Evolutionary conservation across 768 basidiomycete species (phyloP).

Genomic region (Hypsizygus marmoreus): DNA sequence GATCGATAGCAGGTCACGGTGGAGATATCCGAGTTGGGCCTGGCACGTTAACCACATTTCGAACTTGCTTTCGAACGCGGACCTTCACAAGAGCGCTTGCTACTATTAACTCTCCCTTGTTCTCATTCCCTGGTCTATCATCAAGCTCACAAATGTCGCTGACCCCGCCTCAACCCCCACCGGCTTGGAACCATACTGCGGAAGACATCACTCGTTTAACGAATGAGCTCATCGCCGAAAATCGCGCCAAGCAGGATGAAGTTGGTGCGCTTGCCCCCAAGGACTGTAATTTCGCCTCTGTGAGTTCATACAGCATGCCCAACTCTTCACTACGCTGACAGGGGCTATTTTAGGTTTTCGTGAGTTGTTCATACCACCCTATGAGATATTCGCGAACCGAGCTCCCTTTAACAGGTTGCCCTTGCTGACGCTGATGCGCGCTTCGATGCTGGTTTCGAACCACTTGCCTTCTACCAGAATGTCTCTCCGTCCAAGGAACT

Average conservation of each 20-base stretch:
- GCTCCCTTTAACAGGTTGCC: slow-evolving; percentile 39
- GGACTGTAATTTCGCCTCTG: slow-evolving; percentile 67
- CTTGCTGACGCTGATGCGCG: slow-evolving; percentile 64
- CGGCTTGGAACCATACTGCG: slow-evolving; percentile 65
- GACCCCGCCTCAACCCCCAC: slow-evolving; percentile 65
- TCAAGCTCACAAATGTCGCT: slow-evolving; percentile 46
- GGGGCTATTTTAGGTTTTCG: slow-evolving; percentile 59
- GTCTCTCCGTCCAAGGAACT: slow-evolving; percentile 74
- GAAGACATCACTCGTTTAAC: slow-evolving; percentile 60
- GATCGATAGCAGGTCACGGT: slow-evolving; percentile 41
- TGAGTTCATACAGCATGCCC: slow-evolving; percentile 32
- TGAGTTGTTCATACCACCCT: slow-evolving; percentile 42
- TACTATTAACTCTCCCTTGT: slow-evolving; percentile 27
- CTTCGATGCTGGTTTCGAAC: slow-evolving; percentile 53
- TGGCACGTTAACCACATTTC: slow-evolving; percentile 23
- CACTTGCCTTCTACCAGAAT: slow-evolving; percentile 79
- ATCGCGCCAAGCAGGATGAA: slow-evolving; percentile 56
- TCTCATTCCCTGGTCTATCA: slow-evolving; percentile 28
- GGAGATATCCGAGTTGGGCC: slow-evolving; percentile 42
- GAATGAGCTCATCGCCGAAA: slow-evolving; percentile 57
- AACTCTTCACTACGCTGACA: slow-evolving; percentile 4
- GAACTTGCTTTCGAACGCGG: slow-evolving; percentile 18
- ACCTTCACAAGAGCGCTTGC: slow-evolving; percentile 27
- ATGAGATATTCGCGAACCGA: slow-evolving; percentile 2
- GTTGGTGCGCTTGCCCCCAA: slow-evolving; percentile 58